Percentiles rank a stretch among this genome's conserved stretches.
phyloP scores from a whole-genome alignment of 257 asterid genomes.

The Fraxinus quadrangulata region DNA sequence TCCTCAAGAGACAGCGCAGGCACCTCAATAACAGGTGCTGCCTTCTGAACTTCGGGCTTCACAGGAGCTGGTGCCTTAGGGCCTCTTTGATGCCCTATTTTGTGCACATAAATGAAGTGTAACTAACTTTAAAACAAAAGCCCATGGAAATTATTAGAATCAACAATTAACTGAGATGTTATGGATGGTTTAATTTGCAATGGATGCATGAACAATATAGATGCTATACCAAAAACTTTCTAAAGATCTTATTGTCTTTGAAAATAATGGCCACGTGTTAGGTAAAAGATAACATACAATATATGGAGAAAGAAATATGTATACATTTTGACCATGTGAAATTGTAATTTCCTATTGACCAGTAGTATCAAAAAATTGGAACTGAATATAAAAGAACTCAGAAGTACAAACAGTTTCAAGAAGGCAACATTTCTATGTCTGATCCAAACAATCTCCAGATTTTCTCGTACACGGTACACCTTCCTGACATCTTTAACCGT shows the following conservation, averaged over 20 bases:
- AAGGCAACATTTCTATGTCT: background rate
- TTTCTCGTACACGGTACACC: background rate
- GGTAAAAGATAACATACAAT: background rate
- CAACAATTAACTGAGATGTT: slow-evolving; percentile 18
- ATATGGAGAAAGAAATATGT: background rate
- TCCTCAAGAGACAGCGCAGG: slow-evolving; percentile 74
- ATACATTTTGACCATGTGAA: background rate
- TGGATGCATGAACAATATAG: slow-evolving; percentile 5
- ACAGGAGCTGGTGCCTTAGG: slow-evolving; percentile 62
- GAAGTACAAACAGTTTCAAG: background rate
- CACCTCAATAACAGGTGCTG: slow-evolving; percentile 77
- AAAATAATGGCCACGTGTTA: background rate
- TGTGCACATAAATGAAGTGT: slow-evolving; percentile 21
- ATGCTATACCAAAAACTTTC: slow-evolving; percentile 10
- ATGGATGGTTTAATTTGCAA: background rate
- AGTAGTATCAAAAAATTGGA: background rate
- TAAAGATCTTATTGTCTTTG: background rate
- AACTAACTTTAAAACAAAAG: slow-evolving; percentile 4
- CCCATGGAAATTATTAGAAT: slow-evolving; percentile 6
- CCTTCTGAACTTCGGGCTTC: slow-evolving; percentile 67
- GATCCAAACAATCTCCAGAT: background rate
- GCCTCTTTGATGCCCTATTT: slow-evolving; percentile 63
- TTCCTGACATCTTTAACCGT: background rate
- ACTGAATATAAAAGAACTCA: background rate
- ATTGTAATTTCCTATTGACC: background rate